A percentile compares a stretch with the other conserved stretches of the same genome.
These are phyloP conservation scores for Testicularia cyperi DNA, from an alignment of 1,284 basidiomycete genomes.

Conservation along the genomic window DNA sequence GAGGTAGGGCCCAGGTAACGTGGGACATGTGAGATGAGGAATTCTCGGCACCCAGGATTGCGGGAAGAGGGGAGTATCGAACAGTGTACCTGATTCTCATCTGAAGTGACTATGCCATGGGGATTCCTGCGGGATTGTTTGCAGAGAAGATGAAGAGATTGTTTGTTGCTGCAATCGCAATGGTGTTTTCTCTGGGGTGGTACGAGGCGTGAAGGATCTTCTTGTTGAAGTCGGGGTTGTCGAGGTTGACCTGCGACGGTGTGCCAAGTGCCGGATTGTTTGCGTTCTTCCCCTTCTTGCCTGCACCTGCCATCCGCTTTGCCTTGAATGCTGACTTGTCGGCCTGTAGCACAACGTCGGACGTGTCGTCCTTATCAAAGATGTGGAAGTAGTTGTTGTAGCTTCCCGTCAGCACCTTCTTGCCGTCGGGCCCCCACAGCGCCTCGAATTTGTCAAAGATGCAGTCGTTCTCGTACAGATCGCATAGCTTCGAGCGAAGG, in stretches of 20 bases:
- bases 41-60: too few species aligned
- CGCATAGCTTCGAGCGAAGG: slow-evolving; percentile 92
- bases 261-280: slow-evolving; percentile 69
- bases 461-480: slow-evolving; percentile 99
- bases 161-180: slow-evolving; percentile 65
- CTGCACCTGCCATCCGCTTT: slow-evolving; percentile 78
- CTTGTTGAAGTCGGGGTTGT: slow-evolving; percentile 78
- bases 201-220: slow-evolving; percentile 86
- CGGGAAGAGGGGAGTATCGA: too few species aligned
- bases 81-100: too few species aligned
- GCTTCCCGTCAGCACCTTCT: slow-evolving; percentile 72
- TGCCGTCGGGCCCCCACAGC: slow-evolving; percentile 57
- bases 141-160: slow-evolving; percentile 66
- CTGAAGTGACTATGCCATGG: slow-evolving; percentile 33
- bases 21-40: too few species aligned
- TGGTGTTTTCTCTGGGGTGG: slow-evolving; percentile 96
- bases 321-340: slow-evolving; percentile 99
- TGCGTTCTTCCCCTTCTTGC: slow-evolving; percentile 71
- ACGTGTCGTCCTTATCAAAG: slow-evolving; percentile 87
- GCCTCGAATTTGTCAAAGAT: slow-evolving; percentile 97
- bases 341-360: slow-evolving; percentile 91
- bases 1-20: too few species aligned
- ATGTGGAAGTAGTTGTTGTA: slow-evolving; percentile 99
- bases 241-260: slow-evolving; percentile 62
- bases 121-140: slow-evolving; percentile 46